Percentiles rank a stretch among this genome's conserved stretches.
These are phyloP conservation scores for Pythium periplocum DNA, from an alignment of 352 stramenopile genomes.

Conservation along the genomic window DNA sequence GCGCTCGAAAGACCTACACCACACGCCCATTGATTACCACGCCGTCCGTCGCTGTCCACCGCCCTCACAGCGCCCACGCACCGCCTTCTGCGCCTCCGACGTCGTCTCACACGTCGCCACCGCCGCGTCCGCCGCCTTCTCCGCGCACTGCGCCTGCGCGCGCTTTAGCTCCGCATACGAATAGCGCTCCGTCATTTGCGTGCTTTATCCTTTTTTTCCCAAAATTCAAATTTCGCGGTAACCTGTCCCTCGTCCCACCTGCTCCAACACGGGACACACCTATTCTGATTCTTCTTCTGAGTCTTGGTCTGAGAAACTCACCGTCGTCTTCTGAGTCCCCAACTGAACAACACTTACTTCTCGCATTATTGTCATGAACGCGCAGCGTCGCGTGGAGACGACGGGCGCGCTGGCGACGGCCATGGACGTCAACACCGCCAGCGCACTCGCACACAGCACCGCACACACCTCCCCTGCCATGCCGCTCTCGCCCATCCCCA, in stretches of 20 bases:
- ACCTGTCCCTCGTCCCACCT: too few relatives aligned
- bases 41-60: neutral
- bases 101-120: constrained; percentile 41
- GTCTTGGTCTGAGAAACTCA: too few relatives aligned
- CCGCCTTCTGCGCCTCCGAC: constrained; percentile 55
- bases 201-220: neutral
- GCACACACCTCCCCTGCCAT: neutral
- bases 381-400: constrained; percentile 10
- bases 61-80: constrained; percentile 1
- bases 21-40: neutral
- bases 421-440: constrained; percentile 2
- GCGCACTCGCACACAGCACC: neutral
- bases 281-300: too few relatives aligned
- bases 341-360: too few relatives aligned
- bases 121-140: constrained; percentile 45
- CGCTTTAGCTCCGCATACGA: constrained; percentile 77
- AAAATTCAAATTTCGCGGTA: constrained; percentile 10
- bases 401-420: constrained; percentile 1
- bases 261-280: too few relatives aligned
- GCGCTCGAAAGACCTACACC: constrained; percentile 56
- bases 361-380: neutral
- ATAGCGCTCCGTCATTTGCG: constrained; percentile 33
- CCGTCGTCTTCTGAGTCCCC: too few relatives aligned
- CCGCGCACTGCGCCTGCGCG: constrained; percentile 56
- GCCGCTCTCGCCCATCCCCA: neutral